Base-by-base conservation (phyloP, 2,329 filamentous ascomycete species). In the Penicillium verrucosum region DNA sequence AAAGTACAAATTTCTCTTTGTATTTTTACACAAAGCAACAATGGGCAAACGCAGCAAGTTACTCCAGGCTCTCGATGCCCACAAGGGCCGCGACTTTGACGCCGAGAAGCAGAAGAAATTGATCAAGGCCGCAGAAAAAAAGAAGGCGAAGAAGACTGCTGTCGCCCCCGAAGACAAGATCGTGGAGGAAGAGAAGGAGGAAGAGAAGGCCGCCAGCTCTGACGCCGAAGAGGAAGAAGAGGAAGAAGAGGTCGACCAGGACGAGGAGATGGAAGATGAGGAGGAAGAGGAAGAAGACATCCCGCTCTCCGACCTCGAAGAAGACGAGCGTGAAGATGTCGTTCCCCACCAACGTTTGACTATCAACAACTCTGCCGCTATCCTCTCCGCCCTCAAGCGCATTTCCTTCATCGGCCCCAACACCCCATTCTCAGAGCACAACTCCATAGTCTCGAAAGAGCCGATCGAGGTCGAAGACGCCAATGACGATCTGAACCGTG, bases 331-430 rank as follows among this genome's bases (percentile, higher is more conserved):
- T 67, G 90, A 90, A 75, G 92, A 96, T 70, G 84, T 96, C 40
- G 85, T 96, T 60, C 90, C 92, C 16, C 89, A 96, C 77, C 91
- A 94, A 73, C 89, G 92, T 67, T 87, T 97, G 64, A 97, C 92
- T 51, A 97, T 97, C 79, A 97, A 99, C 83, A 99, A 99, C 80
- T 92, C 89, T 52, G 81, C 89, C 63, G 94, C 93, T 34, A 89
- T 99, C 50, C 84, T 85, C 63, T 82, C 89, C 65, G 86, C 91
- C 12, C 82, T 95, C 60, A 89, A 89, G 70, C 90, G 92, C 60
- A 75, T 79, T 63, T 75, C 74, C 48, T 75, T 75, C 64, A 70
- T 77, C 14, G 85, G 84, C 54, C 81, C 84, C 53, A 82, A 83
- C 62, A 85, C 90, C 21, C 83, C 89, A 43, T 99, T 99, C 78